Evolutionary conservation across 2,329 filamentous ascomycete species (phyloP).

Genomic region (Hortaea werneckii): DNA sequence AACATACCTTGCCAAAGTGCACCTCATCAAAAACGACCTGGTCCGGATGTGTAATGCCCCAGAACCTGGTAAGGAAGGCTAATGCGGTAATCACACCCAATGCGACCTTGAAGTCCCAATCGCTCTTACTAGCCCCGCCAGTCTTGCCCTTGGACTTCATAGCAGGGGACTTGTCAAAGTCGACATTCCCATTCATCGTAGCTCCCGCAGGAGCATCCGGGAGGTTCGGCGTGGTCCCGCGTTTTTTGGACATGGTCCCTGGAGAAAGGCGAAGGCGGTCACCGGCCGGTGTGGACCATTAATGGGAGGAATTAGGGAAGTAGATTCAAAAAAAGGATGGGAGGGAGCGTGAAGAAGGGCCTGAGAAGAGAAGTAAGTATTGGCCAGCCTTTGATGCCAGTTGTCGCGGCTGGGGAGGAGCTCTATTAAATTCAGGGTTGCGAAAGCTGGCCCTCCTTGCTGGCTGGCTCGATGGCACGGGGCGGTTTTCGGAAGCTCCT

Average conservation of each 20-base stretch:
- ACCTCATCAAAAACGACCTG: constrained; percentile 99
- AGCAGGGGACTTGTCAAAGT: constrained; percentile 31
- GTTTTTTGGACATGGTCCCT: constrained; percentile 7
- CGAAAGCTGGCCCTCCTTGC: too few relatives aligned
- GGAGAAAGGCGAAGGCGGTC: neutral
- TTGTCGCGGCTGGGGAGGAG: neutral
- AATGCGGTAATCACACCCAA: constrained; percentile 67
- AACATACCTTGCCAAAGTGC: constrained; percentile 90
- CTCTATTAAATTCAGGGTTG: too few relatives aligned
- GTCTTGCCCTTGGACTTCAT: constrained; percentile 23
- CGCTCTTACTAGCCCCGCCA: constrained; percentile 28
- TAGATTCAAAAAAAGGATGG: neutral
- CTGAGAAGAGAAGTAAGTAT: neutral
- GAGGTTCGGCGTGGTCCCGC: constrained; percentile 7
- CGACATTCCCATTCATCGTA: constrained; percentile 21
- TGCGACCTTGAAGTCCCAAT: constrained; percentile 76
- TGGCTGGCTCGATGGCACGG: too few relatives aligned
- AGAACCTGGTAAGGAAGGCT: constrained; percentile 88
- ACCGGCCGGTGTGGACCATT: neutral
- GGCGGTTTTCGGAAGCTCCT: too few relatives aligned
- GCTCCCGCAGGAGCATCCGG: neutral
- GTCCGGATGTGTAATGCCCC: constrained; percentile 87
- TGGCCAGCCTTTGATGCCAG: neutral
- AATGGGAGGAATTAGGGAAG: neutral
- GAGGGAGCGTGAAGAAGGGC: neutral